These are phyloP conservation scores for Fusarium tricinctum DNA, from an alignment of 2,329 filamentous ascomycete genomes.

Conservation along the genomic window DNA sequence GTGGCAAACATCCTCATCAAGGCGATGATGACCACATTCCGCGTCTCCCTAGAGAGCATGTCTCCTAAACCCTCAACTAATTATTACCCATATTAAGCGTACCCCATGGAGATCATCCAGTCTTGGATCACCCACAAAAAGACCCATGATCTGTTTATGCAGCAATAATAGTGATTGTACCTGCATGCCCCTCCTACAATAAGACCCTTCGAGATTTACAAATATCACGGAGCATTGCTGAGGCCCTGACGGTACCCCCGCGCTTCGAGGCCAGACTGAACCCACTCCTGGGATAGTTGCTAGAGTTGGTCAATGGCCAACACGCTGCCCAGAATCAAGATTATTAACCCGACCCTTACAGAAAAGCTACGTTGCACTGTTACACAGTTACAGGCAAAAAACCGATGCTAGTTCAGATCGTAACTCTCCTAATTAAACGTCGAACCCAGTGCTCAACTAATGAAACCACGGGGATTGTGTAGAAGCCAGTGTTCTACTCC, in stretches of 20 bases:
- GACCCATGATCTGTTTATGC: constrained; percentile 7
- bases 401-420: constrained; percentile 13
- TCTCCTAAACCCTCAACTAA: neutral
- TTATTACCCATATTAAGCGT: neutral
- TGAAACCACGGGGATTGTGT: neutral
- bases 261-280: constrained; percentile 14
- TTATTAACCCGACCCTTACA: constrained; percentile 10
- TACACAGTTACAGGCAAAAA: neutral
- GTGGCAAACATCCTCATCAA: constrained; percentile 23
- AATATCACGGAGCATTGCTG: constrained; percentile 11
- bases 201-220: constrained; percentile 26
- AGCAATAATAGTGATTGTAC: constrained; percentile 18
- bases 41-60: neutral
- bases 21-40: constrained; percentile 1
- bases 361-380: neutral
- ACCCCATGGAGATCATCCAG: neutral
- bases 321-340: constrained; percentile 2
- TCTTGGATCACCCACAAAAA: constrained; percentile 11
- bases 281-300: constrained; percentile 1
- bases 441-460: neutral
- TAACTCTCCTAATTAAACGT: neutral
- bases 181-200: constrained; percentile 20
- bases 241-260: constrained; percentile 2
- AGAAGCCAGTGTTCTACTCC: neutral
- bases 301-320: constrained; percentile 9